These are phyloP conservation scores for Silene noctiflora DNA, from an alignment of 179 eudicot genomes.

Conservation along the genomic window DNA sequence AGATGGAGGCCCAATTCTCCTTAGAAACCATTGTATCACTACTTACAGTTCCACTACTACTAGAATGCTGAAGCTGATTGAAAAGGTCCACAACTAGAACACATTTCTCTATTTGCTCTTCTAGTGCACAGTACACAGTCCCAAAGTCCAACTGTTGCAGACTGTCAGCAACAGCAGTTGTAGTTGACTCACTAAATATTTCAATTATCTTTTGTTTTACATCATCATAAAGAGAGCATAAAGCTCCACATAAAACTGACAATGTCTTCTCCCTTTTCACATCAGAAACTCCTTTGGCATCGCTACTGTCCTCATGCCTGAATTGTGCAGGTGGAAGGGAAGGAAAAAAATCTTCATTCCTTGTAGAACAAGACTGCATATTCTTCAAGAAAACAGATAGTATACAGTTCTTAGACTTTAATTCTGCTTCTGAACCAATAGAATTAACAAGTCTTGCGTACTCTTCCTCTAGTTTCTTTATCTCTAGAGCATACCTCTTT, in stretches of 20 bases:
- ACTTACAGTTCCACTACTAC: constrained; percentile 30
- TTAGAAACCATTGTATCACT: constrained; percentile 28
- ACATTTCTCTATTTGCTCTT: constrained; percentile 82
- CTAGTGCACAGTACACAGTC: constrained; percentile 49
- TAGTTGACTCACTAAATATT: constrained; percentile 38
- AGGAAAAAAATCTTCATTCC: constrained; percentile 40
- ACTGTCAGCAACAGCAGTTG: constrained; percentile 31
- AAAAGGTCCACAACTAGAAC: constrained; percentile 61
- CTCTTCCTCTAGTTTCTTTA: constrained; percentile 74
- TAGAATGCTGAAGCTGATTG: constrained; percentile 48
- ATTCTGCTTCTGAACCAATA: constrained; percentile 67
- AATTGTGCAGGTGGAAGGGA: constrained; percentile 28
- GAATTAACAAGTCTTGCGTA: constrained; percentile 66
- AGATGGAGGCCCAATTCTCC: constrained; percentile 74
- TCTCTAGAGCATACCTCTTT: constrained; percentile 72
- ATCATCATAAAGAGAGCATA: constrained; percentile 59
- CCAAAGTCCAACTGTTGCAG: constrained; percentile 42
- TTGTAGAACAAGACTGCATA: constrained; percentile 54
- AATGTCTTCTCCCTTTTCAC: constrained; percentile 51
- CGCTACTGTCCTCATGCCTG: constrained; percentile 36
- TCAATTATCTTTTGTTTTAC: constrained; percentile 50
- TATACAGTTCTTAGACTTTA: constrained; percentile 62
- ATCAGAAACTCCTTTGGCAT: constrained; percentile 42
- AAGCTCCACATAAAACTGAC: constrained; percentile 50
- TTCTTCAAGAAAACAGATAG: constrained; percentile 61